Conservation (phyloP, 306 rosid species). For the Prinsepia uniflora region DNA sequence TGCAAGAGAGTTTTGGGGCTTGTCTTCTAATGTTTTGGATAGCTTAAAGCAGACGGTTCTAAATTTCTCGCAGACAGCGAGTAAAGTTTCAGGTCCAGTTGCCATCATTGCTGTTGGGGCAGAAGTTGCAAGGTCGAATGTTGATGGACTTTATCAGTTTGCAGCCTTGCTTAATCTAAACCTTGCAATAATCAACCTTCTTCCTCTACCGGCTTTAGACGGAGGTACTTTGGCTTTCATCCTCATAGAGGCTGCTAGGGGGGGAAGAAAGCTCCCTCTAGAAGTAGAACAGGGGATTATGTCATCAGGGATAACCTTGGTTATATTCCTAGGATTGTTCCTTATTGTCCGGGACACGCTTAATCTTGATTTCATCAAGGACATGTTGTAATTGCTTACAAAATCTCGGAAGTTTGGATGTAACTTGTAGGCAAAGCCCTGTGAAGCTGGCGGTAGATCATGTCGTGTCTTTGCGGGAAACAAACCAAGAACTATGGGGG, state of each 20-base stretch:
- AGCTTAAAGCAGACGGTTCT: constrained; percentile 73
- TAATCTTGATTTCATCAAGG: constrained; percentile 82
- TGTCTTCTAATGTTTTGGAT: constrained; percentile 63
- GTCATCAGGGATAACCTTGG: constrained; percentile 86
- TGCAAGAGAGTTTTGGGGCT: constrained; percentile 75
- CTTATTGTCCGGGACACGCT: constrained; percentile 83
- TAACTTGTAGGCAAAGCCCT: constrained; percentile 23
- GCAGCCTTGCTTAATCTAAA: constrained; percentile 83
- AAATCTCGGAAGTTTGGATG: constrained; percentile 12
- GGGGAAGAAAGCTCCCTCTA: constrained; percentile 84
- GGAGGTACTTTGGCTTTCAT: constrained; percentile 86
- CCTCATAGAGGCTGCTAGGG: constrained; percentile 86
- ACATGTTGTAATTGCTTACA: constrained; percentile 49
- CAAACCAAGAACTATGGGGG: constrained; percentile 28
- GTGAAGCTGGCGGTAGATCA: constrained; percentile 29
- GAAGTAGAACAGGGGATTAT: constrained; percentile 91
- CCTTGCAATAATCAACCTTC: constrained; percentile 86
- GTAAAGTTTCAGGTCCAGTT: constrained; percentile 94
- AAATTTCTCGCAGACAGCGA: constrained; percentile 78
- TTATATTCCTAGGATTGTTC: constrained; percentile 74
- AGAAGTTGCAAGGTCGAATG: constrained; percentile 82
- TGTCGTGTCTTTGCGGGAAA: constrained; percentile 21
- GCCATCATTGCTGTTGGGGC: constrained; percentile 95
- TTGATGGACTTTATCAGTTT: constrained; percentile 81
- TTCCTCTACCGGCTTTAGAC: constrained; percentile 86